phyloP scores from a whole-genome alignment of 1,284 basidiomycete species.

The Leucoagaricus sp. region DNA sequence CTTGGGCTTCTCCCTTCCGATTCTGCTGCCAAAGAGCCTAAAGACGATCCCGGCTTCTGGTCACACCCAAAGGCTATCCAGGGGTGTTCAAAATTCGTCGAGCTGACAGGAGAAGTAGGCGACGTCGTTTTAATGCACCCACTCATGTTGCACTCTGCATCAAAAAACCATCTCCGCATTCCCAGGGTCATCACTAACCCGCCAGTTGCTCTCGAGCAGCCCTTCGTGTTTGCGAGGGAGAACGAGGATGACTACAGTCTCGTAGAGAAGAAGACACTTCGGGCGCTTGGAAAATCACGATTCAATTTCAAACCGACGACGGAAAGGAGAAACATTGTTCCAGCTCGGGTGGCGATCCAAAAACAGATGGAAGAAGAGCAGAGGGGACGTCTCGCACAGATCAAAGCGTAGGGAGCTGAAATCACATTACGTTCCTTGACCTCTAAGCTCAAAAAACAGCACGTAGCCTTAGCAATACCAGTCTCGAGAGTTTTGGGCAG shows the following conservation, averaged over 20 bases:
- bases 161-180: slow-evolving; percentile 54
- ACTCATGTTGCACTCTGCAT: slow-evolving; percentile 65
- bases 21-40: slow-evolving; percentile 32
- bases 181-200: slow-evolving; percentile 65
- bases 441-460: too few relatives aligned
- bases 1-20: slow-evolving; percentile 49
- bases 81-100: slow-evolving; percentile 49
- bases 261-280: slow-evolving; percentile 52
- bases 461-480: not conserved
- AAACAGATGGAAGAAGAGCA: slow-evolving; percentile 42
- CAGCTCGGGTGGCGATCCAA: slow-evolving; percentile 38
- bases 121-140: slow-evolving; percentile 66
- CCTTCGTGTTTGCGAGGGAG: slow-evolving; percentile 53
- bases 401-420: slow-evolving; percentile 8
- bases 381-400: slow-evolving; percentile 26
- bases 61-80: slow-evolving; percentile 44
- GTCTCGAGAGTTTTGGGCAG: too few relatives aligned
- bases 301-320: slow-evolving; percentile 44
- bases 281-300: slow-evolving; percentile 48
- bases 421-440: not conserved
- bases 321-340: slow-evolving; percentile 40
- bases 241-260: slow-evolving; percentile 51
- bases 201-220: slow-evolving; percentile 52
- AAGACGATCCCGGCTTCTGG: slow-evolving; percentile 44
- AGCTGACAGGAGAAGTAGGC: slow-evolving; percentile 57